Conservation (phyloP, 305 asterid genomes). For the Fraxinus xanthoxyloides region DNA sequence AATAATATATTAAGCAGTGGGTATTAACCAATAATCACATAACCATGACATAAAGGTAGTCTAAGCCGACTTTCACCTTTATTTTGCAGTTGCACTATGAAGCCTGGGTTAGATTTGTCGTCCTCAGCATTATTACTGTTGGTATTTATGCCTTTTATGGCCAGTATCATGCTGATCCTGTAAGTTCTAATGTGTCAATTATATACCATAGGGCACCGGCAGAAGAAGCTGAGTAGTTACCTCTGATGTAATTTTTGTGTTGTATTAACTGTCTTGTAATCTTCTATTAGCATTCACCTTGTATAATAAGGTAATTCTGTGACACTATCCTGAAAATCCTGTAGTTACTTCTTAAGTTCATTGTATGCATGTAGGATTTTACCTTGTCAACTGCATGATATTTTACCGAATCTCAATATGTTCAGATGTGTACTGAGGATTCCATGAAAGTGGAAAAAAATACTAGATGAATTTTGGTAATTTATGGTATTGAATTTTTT, state of each 20-base stretch:
- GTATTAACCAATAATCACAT: constrained; percentile 11
- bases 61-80: constrained; percentile 11
- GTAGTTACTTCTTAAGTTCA: not conserved
- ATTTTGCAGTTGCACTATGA: constrained; percentile 79
- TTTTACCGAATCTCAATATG: not conserved
- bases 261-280: constrained; percentile 23
- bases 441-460: not conserved
- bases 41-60: constrained; percentile 7
- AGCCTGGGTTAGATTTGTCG: constrained; percentile 91
- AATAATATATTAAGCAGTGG: constrained; percentile 16
- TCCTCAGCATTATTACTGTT: constrained; percentile 60
- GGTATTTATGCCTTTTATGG: constrained; percentile 78
- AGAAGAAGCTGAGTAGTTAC: constrained; percentile 43
- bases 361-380: constrained; percentile 8
- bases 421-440: not conserved
- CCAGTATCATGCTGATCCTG: constrained; percentile 81
- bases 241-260: constrained; percentile 21
- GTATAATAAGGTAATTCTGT: not conserved
- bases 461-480: not conserved
- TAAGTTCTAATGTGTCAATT: constrained; percentile 54
- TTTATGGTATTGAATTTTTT: not conserved
- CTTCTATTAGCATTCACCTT: not conserved
- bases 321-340: not conserved
- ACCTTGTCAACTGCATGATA: constrained; percentile 4
- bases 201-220: constrained; percentile 58